A percentile compares a stretch with the other conserved stretches of the same genome.
Evolutionary conservation across 768 basidiomycete species (phyloP).

Genomic region (Trametopsis cervina): DNA sequence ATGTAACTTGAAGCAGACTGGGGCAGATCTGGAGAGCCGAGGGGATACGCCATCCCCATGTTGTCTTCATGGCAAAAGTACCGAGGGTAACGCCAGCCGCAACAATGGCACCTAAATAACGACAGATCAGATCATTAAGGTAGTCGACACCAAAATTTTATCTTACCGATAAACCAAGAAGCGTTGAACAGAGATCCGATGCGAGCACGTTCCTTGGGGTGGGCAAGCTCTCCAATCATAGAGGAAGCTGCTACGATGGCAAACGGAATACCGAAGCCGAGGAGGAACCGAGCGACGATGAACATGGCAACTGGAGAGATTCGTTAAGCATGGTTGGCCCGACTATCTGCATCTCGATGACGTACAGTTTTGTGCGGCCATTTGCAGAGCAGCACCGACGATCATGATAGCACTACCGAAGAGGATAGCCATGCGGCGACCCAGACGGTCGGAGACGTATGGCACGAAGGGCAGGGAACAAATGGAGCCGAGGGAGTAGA

Average conservation of each 20-base stretch:
- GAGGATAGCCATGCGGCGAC: slow-evolving; percentile 43
- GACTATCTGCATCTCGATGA: too few species aligned
- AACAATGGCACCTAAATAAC: slow-evolving; percentile 46
- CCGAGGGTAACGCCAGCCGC: slow-evolving; percentile 56
- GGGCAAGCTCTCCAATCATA: slow-evolving; percentile 60
- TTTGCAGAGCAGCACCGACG: slow-evolving; percentile 21
- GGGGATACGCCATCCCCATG: slow-evolving; percentile 69
- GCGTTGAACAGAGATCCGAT: slow-evolving; percentile 60
- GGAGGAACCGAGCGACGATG: slow-evolving; percentile 44
- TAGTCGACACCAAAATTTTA: too few species aligned
- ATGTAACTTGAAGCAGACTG: slow-evolving; percentile 42
- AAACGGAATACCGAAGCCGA: slow-evolving; percentile 56
- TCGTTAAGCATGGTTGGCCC: too few species aligned
- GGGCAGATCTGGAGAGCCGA: slow-evolving; percentile 54
- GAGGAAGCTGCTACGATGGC: slow-evolving; percentile 61
- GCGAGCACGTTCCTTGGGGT: slow-evolving; percentile 63
- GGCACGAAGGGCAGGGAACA: slow-evolving; percentile 48
- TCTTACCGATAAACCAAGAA: slow-evolving; percentile 49
- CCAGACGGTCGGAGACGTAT: slow-evolving; percentile 41
- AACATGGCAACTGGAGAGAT: slow-evolving; percentile 46
- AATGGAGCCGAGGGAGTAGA: slow-evolving; percentile 58
- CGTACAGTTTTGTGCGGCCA: slow-evolving; percentile 32
- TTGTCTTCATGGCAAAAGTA: slow-evolving; percentile 49
- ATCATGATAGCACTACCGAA: slow-evolving; percentile 38
- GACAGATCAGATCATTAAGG: too few species aligned